phyloP scores from a whole-genome alignment of 306 rosid species.

The Cyamopsis tetragonoloba region DNA sequence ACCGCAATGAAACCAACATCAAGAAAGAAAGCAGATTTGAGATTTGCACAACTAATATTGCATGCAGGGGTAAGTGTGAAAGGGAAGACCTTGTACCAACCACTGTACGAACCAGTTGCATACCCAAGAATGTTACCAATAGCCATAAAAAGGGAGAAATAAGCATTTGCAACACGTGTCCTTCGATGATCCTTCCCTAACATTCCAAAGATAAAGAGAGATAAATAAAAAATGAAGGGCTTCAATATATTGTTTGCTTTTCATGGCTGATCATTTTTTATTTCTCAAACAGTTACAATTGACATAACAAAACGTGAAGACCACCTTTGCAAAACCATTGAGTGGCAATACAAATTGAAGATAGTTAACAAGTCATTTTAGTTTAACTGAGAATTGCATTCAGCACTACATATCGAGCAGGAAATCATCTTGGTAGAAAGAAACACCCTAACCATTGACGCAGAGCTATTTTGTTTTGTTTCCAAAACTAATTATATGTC shows the following conservation, averaged over 20 bases:
- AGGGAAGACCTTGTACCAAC: constrained; percentile 78
- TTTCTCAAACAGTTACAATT: neutral
- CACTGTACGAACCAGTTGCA: constrained; percentile 83
- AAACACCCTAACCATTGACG: neutral
- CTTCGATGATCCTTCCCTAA: constrained; percentile 87
- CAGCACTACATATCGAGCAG: neutral
- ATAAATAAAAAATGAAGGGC: neutral
- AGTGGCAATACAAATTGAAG: neutral
- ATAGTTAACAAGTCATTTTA: neutral
- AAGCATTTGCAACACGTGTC: constrained; percentile 93
- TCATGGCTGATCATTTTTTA: neutral
- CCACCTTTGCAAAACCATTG: neutral
- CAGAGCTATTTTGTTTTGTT: neutral
- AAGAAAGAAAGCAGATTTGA: constrained; percentile 85
- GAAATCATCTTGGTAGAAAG: neutral
- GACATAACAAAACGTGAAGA: constrained; percentile 1
- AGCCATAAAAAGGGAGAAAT: constrained; percentile 91
- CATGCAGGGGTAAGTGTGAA: constrained; percentile 70
- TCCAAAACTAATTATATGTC: no score
- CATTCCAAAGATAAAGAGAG: constrained; percentile 29
- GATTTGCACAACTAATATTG: constrained; percentile 81
- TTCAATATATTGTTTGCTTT: constrained; percentile 24
- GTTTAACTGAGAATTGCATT: neutral
- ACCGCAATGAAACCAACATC: constrained; percentile 58
- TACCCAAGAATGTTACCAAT: constrained; percentile 88